A percentile compares a stretch with the other conserved stretches of the same genome.
Evolutionary conservation across 208 protist genomes (phyloP).

Genomic region (Acanthamoeba castellanii): DNA sequence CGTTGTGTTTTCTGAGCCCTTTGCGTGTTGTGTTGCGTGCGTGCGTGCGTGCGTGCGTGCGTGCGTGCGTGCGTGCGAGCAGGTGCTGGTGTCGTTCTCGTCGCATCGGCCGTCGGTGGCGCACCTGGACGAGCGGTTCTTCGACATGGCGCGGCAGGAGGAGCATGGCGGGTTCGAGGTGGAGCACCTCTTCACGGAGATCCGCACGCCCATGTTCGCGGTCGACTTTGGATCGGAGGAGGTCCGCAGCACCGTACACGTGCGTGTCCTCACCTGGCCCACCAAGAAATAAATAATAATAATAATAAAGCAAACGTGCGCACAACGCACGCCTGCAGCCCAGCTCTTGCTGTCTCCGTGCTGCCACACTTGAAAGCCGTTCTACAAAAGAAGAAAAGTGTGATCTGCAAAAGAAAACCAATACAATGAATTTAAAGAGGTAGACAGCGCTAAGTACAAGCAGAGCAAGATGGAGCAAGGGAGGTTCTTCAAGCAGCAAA

Average conservation of each 20-base stretch:
- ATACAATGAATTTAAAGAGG: no score
- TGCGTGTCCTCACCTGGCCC: constrained; percentile 2
- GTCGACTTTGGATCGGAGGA: constrained; percentile 81
- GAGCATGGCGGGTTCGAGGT: constrained; percentile 63
- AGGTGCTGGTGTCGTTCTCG: constrained; percentile 81
- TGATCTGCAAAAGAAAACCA: no score
- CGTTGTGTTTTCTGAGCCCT: not conserved
- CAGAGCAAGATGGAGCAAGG: no score
- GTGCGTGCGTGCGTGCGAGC: not conserved
- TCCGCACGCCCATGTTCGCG: constrained; percentile 79
- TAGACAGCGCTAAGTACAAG: no score
- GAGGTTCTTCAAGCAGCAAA: no score
- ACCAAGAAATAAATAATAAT: not conserved
- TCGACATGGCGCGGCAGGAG: constrained; percentile 51
- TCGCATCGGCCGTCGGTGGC: constrained; percentile 72
- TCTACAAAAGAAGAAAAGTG: no score
- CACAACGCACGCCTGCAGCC: no score
- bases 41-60: not conserved
- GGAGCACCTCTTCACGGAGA: constrained; percentile 78
- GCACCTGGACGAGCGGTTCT: constrained; percentile 78
- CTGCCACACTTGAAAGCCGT: no score
- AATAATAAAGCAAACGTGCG: no score
- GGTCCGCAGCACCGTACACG: constrained; percentile 75
- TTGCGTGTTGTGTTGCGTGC: not conserved
- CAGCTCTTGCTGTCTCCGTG: no score